Evolutionary conservation across 2,329 filamentous ascomycete species (phyloP), one percentile per base, ranked within the genome.

Genomic region (Dactylellina leptospora): DNA sequence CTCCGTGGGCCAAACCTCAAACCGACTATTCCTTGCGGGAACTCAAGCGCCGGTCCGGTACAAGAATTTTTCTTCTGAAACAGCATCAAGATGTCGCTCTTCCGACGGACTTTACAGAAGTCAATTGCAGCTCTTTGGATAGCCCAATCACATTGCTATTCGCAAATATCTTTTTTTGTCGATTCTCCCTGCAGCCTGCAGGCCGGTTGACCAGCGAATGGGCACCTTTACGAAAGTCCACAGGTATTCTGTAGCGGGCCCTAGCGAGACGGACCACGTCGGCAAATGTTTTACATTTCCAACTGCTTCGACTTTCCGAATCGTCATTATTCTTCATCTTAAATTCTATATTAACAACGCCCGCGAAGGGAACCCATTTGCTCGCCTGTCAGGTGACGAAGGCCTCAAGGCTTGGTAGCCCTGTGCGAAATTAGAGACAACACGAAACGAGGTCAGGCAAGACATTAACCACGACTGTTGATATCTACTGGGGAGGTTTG

Each of bases 191-290:
- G 11, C 48, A 11, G 20, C n/a, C n/a, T n/a, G n/a, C n/a, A n/a
- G n/a, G n/a, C n/a, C n/a, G n/a, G n/a, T n/a, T n/a, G n/a, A n/a
- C n/a, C n/a, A n/a, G n/a, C n/a, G n/a, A n/a, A n/a, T n/a, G n/a
- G n/a, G n/a, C n/a, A n/a, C n/a, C n/a, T n/a, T n/a, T n/a, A n/a
- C n/a, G n/a, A n/a, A n/a, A n/a, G n/a, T n/a, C n/a, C n/a, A n/a
- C n/a, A n/a, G n/a, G n/a, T n/a, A n/a, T n/a, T 56, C 22, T 63
- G 66, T 53, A 62, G 58, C 66, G 66, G 66, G 66, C 47, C 66
- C 66, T 71, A 71, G 66, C 66, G 66, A 63, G 66, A 71, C 66
- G 66, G 58, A 58, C 58, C 66, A 71, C 66, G 66, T 71, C 66
- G 66, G 56, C 58, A 71, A 53, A 61, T 71, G 66, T 71, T 71